Evolutionary conservation across 2,329 filamentous ascomycete genomes (phyloP), one percentile per base, ranked within the genome.

Genomic region (Penicillium sp.): DNA sequence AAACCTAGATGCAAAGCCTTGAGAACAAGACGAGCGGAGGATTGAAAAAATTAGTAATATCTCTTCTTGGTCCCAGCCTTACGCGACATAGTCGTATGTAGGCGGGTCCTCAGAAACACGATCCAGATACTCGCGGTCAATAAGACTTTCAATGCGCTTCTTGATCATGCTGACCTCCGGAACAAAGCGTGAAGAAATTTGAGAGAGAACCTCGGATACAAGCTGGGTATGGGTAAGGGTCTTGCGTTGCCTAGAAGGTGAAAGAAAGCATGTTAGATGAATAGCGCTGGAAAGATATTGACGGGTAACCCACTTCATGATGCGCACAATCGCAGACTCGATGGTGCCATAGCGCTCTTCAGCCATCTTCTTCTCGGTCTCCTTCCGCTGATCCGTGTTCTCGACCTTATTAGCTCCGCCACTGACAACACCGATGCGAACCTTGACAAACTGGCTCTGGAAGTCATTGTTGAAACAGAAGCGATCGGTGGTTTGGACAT

Each of bases 391-490:
- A 31, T 80, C 78, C 52, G 83, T 79, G 52, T 86, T 91, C 76
- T 98, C 93, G 1, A 96, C 90, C 76, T 91, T 95, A 71, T 91
- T 96, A 19, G 88, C 84, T 1, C 87, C 85, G 49, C 86, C 76
- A 51, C 82, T 90, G 64, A 96, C 89, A 5, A 95, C 89, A 22
- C 91, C 91, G 21, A 95, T 90, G 74, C 96, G 96, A 76, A 97
- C 91, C 73, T 90, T 91, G 68, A 95, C 83, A 49, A 90, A 87
- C 70, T 91, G 92, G 76, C 90, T 93, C 48, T 85, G 81, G 76
- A 96, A 98, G 14, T 86, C 81, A 31, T 87, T 79, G 70, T 98
- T 97, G 80, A 93, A 96, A 9, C 78, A 82, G 73, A 98, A 98
- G 26, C 78, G 83, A 73, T 98, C 93, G 0, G 86, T 86, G 0